Evolutionary conservation across 306 rosid genomes (phyloP).

Genomic region (Vigna mungo): DNA sequence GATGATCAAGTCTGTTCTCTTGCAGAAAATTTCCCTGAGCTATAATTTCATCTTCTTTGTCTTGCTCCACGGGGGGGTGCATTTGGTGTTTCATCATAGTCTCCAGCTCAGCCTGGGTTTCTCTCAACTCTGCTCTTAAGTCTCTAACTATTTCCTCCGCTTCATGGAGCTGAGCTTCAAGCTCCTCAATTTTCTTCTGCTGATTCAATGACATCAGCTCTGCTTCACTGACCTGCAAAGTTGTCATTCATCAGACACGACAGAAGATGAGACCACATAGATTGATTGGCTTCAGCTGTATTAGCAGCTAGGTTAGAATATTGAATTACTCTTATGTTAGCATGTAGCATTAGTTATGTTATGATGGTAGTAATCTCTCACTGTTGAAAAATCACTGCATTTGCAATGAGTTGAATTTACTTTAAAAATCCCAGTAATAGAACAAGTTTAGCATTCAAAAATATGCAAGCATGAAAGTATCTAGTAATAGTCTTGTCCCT

Average conservation of each 20-base stretch:
- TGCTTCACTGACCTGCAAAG: conserved; percentile 68
- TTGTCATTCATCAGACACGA: conserved; percentile 32
- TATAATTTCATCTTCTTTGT: conserved; percentile 44
- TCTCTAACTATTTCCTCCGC: conserved; percentile 87
- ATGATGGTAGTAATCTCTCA: conserved; percentile 8
- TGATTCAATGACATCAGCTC: conserved; percentile 62
- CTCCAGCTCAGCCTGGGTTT: conserved; percentile 71
- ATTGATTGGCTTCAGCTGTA: conserved; percentile 14
- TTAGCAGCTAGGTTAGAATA: conserved; percentile 10
- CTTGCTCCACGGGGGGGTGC: conserved; percentile 49
- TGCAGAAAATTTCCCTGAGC: conserved; percentile 43
- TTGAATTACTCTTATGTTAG: conserved; percentile 2
- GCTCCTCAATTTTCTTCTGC: conserved; percentile 76
- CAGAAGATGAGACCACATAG: conserved; percentile 20
- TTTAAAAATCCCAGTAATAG: conserved; percentile 3
- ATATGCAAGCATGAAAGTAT: conserved; percentile 22
- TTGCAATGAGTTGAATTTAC: neutral
- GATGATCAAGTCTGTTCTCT: conserved; percentile 37
- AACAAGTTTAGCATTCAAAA: conserved; percentile 32
- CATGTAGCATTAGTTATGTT: conserved; percentile 5
- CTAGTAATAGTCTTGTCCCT: conserved; percentile 5
- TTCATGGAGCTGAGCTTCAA: conserved; percentile 90
- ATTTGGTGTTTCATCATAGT: conserved; percentile 52
- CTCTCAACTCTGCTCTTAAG: conserved; percentile 79
- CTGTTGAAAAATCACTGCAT: conserved; percentile 5